Conservation (phyloP, 345 rosid species). For the Camelina neglecta region DNA sequence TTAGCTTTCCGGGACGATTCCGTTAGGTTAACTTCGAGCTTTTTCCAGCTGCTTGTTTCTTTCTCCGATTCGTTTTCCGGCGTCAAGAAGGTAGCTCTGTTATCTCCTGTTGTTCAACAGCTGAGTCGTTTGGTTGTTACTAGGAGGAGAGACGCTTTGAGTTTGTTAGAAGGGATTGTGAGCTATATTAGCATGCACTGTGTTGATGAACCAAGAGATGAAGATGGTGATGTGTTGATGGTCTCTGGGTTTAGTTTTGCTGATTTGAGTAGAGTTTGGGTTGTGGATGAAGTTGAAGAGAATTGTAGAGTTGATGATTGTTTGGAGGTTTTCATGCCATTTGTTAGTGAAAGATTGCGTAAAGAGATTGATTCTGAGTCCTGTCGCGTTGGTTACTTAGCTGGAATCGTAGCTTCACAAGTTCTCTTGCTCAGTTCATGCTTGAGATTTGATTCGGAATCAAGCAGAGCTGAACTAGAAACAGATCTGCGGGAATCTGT, state of each 20-base stretch:
- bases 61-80: constrained; percentile 53
- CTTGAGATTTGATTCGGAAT: constrained; percentile 53
- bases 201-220: constrained; percentile 24
- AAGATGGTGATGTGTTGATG: constrained; percentile 47
- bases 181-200: constrained; percentile 57
- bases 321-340: constrained; percentile 59
- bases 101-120: constrained; percentile 69
- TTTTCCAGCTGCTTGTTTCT: constrained; percentile 67
- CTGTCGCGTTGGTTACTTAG: constrained; percentile 55
- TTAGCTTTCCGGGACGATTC: constrained; percentile 34
- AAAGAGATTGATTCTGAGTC: constrained; percentile 44
- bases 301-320: constrained; percentile 44
- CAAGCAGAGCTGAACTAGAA: constrained; percentile 45
- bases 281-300: constrained; percentile 51
- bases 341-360: constrained; percentile 52
- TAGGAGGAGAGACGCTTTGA: constrained; percentile 51
- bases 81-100: constrained; percentile 52
- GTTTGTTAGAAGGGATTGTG: constrained; percentile 58
- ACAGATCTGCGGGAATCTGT: constrained; percentile 52
- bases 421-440: constrained; percentile 59
- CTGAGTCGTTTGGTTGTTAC: constrained; percentile 42
- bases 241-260: constrained; percentile 50
- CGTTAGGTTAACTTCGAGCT: constrained; percentile 41
- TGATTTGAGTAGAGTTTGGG: constrained; percentile 65
- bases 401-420: constrained; percentile 76